phyloP scores from a whole-genome alignment of 108 stramenopile genomes.

The Skeletonema tropicum region DNA sequence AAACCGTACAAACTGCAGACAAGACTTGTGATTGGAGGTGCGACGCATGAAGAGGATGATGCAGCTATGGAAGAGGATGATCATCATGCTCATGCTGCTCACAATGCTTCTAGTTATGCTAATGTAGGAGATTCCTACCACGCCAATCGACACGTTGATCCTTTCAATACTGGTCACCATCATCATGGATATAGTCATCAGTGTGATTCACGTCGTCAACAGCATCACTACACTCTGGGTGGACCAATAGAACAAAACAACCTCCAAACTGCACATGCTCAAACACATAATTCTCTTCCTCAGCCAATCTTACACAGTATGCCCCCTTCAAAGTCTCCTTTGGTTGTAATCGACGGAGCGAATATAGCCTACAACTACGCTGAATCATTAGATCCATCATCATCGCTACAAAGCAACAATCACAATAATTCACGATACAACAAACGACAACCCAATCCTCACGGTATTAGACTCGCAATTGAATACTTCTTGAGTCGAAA shows the following conservation, averaged over 20 bases:
- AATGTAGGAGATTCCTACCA: no score
- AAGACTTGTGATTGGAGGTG: constrained; percentile 29
- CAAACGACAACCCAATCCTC: constrained; percentile 55
- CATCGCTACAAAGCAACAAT: constrained; percentile 3
- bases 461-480: constrained; percentile 66
- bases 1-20: constrained; percentile 29
- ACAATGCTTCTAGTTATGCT: no score
- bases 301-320: constrained; percentile 17
- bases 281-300: constrained; percentile 3
- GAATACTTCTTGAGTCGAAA: constrained; percentile 64
- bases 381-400: constrained; percentile 50
- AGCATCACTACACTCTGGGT: constrained; percentile 8
- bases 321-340: constrained; percentile 54
- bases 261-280: neutral
- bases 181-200: neutral
- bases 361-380: constrained; percentile 86
- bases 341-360: constrained; percentile 86
- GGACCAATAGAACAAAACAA: neutral
- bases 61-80: constrained; percentile 21
- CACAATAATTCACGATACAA: constrained; percentile 10
- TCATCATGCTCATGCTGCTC: neutral
- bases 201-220: neutral
- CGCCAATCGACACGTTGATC: no score
- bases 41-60: constrained; percentile 7
- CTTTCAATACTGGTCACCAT: no score